Conservation (phyloP, 2,329 filamentous ascomycete genomes). For the Parastagonospora nodorum region DNA sequence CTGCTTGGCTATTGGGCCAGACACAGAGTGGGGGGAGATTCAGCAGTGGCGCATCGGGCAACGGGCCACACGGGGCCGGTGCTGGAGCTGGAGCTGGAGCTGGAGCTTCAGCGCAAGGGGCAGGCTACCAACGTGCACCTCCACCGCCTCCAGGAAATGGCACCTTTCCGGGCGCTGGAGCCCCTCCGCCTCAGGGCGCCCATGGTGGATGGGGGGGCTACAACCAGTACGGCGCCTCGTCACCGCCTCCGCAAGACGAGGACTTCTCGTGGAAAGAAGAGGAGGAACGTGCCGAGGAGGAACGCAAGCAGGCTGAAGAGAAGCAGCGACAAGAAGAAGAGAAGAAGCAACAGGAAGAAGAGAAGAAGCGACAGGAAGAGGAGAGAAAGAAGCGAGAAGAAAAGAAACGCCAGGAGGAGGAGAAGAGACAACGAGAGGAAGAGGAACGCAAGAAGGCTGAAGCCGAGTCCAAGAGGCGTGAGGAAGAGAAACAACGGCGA, state of each 20-base stretch:
- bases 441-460: conserved; percentile 53
- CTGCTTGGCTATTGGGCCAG: conserved; percentile 77
- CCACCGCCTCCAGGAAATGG: conserved; percentile 38
- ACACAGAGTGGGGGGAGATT: conserved; percentile 60
- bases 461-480: conserved; percentile 47
- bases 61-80: conserved; percentile 38
- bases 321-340: conserved; percentile 50
- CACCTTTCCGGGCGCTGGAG: conserved; percentile 38
- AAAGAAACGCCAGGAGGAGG: conserved; percentile 53
- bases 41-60: conserved; percentile 29
- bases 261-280: conserved; percentile 42
- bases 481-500: conserved; percentile 46
- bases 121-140: conserved; percentile 36
- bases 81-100: conserved; percentile 37
- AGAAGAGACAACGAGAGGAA: conserved; percentile 67
- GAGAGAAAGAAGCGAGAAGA: conserved; percentile 53
- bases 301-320: conserved; percentile 38
- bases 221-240: conserved; percentile 37
- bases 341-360: conserved; percentile 49
- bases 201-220: conserved; percentile 35
- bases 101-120: conserved; percentile 24
- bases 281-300: conserved; percentile 64
- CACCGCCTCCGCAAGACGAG: conserved; percentile 37
- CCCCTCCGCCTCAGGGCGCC: conserved; percentile 35
- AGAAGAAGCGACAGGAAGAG: conserved; percentile 67